Base-by-base conservation (phyloP, 2,329 filamentous ascomycete species). In the Reticulascus tulasneorum region DNA sequence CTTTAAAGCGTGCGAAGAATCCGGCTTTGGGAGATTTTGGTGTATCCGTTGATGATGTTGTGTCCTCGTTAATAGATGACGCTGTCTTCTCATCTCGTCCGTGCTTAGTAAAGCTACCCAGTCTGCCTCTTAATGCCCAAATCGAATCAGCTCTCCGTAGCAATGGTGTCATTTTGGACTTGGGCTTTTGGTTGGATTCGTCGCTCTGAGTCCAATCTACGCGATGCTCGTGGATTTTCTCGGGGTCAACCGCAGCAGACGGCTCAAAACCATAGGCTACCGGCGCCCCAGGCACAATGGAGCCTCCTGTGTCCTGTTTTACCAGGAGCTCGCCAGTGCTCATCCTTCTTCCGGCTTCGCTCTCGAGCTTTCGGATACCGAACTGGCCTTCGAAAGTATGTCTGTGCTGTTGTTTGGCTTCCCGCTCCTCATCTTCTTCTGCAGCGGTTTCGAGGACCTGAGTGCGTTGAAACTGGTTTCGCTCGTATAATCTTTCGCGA, bases 121-220 rank as follows among this genome's bases (percentile, higher is more conserved):
- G 53, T 35, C 59, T 62, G 5, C 60, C 60, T 49, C 61, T 65
- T 35, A 79, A 50, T 12, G 62, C 63, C 68, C 72, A 74, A 29
- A 66, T 63, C 1, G 73, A 75, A 23, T 73, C 69, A 24, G 59
- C 60, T 47, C 64, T 72, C 29, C 59, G 54, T 33, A 73, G 50
- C 44, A 62, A 37, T 37, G 59, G 52, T 5, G 50, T 29, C n/a
- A n/a, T n/a, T 29, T 38, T 42, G 36, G 43, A 35, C 22, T 46
- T 20, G 24, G 37, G 29, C 27, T 46, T 42, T 23, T 34, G 29
- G 40, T 43, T 31, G 12, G 47, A 32, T 53, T 78, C 71, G 43
- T 79, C 75, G 47, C 66, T 71, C 51, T 80, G 75, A 20, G 72
- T 71, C 77, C 77, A 81, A 52, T 80, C 75, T 37, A 71, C 68